These are phyloP conservation scores for Epichloe uncinata DNA, from an alignment of 2,329 filamentous ascomycete genomes.

Conservation along the genomic window DNA sequence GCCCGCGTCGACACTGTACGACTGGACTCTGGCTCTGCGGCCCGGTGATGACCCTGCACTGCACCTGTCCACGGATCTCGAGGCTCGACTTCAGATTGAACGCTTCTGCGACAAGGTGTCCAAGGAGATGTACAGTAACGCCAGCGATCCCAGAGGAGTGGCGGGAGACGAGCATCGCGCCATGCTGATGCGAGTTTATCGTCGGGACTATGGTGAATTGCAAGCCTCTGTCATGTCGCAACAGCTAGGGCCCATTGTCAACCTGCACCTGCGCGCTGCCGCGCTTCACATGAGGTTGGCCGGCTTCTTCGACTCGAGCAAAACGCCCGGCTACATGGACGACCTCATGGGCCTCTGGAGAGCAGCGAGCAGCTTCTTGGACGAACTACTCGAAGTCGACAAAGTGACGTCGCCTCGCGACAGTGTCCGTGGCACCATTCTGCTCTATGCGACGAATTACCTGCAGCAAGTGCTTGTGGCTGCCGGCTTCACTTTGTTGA, in stretches of 20 bases:
- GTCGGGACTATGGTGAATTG: constrained; percentile 50
- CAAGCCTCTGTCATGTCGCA: constrained; percentile 47
- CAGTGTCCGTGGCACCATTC: constrained; percentile 35
- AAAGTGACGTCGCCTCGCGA: constrained; percentile 33
- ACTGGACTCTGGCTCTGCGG: constrained; percentile 54
- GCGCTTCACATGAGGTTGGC: constrained; percentile 63
- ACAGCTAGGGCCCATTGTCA: constrained; percentile 42
- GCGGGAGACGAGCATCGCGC: constrained; percentile 54
- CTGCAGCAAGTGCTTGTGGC: constrained; percentile 80
- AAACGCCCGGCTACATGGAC: constrained; percentile 56
- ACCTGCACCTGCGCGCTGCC: constrained; percentile 59
- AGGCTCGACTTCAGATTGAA: constrained; percentile 57
- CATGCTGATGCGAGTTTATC: constrained; percentile 53
- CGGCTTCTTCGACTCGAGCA: constrained; percentile 69
- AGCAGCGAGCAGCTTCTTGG: constrained; percentile 55
- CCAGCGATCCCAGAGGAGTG: constrained; percentile 56
- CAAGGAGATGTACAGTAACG: constrained; percentile 67
- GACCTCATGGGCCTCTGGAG: constrained; percentile 66
- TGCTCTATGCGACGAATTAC: constrained; percentile 60
- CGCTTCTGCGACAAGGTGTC: constrained; percentile 66
- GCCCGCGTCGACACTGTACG: constrained; percentile 64
- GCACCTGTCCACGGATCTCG: constrained; percentile 47
- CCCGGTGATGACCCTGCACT: constrained; percentile 47
- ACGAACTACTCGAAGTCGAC: constrained; percentile 44
- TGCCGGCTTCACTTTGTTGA: constrained; percentile 63